A percentile compares a stretch with the other conserved stretches of the same genome.
Conservation (phyloP, 148 eudicot genomes). For the Tetragonia tetragonoides region DNA sequence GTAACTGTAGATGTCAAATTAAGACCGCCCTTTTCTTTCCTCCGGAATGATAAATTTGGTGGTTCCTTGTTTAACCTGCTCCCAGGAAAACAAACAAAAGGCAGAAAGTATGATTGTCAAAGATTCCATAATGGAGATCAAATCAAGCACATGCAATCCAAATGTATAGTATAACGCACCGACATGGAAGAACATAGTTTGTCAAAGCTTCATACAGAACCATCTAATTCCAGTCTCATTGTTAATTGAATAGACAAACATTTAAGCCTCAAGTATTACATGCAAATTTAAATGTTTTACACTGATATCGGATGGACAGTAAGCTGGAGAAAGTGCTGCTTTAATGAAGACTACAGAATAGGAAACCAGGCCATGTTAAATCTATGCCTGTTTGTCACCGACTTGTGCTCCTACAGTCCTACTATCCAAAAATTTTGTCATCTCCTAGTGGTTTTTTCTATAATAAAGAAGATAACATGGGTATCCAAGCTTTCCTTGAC, state of each 20-base stretch:
- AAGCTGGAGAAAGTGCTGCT: not conserved
- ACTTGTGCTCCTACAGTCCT: not conserved
- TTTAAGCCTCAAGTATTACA: not conserved
- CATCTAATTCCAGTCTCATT: not conserved
- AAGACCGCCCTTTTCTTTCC: constrained; percentile 96
- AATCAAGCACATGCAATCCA: not conserved
- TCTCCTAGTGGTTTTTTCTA: no score
- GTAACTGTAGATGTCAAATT: constrained; percentile 92
- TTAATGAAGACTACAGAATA: not conserved
- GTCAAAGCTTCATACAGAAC: not conserved
- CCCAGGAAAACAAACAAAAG: constrained; percentile 15
- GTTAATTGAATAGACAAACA: not conserved
- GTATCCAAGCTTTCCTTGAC: no score
- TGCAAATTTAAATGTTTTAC: not conserved
- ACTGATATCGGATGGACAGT: not conserved
- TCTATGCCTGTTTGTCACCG: not conserved
- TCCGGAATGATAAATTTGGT: constrained; percentile 87
- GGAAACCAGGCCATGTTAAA: not conserved
- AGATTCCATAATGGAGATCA: not conserved
- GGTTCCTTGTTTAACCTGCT: constrained; percentile 96
- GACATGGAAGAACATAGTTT: not conserved
- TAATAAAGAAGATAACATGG: no score
- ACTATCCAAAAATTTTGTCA: not conserved
- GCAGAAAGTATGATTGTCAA: not conserved
- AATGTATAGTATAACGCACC: not conserved